Evolutionary conservation across 768 basidiomycete genomes (phyloP), one percentile per base, ranked within the genome.

Genomic region (Suillus brevipes): DNA sequence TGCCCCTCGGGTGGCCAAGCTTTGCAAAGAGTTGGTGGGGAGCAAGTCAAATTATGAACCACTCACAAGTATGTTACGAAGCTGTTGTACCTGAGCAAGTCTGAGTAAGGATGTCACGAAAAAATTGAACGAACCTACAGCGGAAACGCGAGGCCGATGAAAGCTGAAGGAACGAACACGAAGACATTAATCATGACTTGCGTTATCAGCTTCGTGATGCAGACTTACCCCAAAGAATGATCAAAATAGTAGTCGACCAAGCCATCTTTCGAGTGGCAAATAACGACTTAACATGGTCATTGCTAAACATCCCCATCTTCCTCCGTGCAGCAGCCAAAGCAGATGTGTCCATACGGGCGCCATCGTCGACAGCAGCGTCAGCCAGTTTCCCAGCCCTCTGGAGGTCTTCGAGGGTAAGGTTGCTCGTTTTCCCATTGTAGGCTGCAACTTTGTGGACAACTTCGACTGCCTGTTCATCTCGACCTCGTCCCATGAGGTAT

Each of bases 81-180:
- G 61, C 78, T 79, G 72, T 86, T 83, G 68, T 86, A 83, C 43
- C 82, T 83, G 56, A 16, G 9, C 61, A 56, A 13, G 65, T 4
- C 6, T 42, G 8, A 55, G 16, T 13, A 56, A n/a, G 10, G 3
- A 36, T n/a, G 25, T 34, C 1, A 52, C 25, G 5, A 47, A 10
- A 23, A 49, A 9, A 2, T 14, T 7, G 13, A 42, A 42, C 40
- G 34, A 4, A 73, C 82, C 74, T 67, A 88, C 79, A 92, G 75
- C 18, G 91, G 89, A 67, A 88, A 91, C 3, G 90, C 90, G 16
- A 92, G 81, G 8, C 91, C 91, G 65, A 93, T 92, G 50, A 92
- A 79, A 2, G 85, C 90, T 90, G 34, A 25, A 67, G 66, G 12
- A 68, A 23, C 7, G 12, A 68, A 28, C 7, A 40, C 38, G 16